Evolutionary conservation across 805 yeast genomes (phyloP), one percentile per base, ranked within the genome.

Genomic region (Tetrapisispora fleetii): DNA sequence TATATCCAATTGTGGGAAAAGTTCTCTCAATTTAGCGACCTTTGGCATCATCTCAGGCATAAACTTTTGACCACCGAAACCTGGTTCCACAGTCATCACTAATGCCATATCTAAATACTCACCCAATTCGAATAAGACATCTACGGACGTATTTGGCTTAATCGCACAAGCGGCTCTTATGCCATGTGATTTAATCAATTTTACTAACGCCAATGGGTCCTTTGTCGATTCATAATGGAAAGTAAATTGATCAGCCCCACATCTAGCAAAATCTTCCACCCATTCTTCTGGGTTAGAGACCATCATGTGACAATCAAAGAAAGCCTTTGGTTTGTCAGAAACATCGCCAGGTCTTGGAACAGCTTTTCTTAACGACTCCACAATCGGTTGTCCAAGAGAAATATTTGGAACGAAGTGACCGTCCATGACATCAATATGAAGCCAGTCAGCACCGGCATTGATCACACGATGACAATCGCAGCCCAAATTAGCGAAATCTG

Each of bases 221-320:
- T 81, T 74, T 35, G 96, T 85, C 30, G 96, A 84, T 70, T 93
- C 99, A 67, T 81, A 84, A 70, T 93, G 99, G 77, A 93, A 93
- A 11, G 97, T 90, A 67, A 87, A 93, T 67, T 85, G 95, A 66
- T 88, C 95, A 44, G 96, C 98, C 49, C 98, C 98, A 41, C 90
- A 91, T 55, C 83, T 79, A 41, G 95, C 97, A 58, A 93, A 82
- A 53, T 85, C 95, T 45, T 78, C 84, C 49, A 93, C 93, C 98
- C 98, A 93, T 62, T 81, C 80, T 63, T 86, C 95, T 16, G 99
- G 99, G 56, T 74, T 66, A 21, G 89, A 73, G 38, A 93, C 97
- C 99, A 93, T 93, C 96, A 93, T 90, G 69, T 93, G 99, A 69
- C 98, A 91, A 67, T 93, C 99, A 62, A 93, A 91, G 58, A 78